A percentile compares a stretch with the other conserved stretches of the same genome.
Conservation (phyloP, 2,329 filamentous ascomycete genomes). For the Xylariaceae sp. region DNA sequence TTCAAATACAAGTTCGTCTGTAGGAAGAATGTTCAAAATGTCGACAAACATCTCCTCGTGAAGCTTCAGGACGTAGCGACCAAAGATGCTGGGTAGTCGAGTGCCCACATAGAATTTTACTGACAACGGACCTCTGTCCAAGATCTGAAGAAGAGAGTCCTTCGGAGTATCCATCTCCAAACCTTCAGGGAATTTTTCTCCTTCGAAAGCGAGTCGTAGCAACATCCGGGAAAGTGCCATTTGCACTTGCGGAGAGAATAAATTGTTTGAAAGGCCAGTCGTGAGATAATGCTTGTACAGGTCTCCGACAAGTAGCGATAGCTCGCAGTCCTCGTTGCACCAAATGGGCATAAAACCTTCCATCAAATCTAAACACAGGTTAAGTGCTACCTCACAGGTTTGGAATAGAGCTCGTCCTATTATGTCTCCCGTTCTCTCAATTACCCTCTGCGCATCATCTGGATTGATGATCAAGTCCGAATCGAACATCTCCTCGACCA, state of each 20-base stretch:
- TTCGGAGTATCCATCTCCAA: constrained; percentile 58
- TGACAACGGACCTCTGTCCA: constrained; percentile 62
- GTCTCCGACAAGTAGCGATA: constrained; percentile 67
- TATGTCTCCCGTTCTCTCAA: constrained; percentile 51
- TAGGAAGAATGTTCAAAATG: constrained; percentile 75
- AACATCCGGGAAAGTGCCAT: constrained; percentile 67
- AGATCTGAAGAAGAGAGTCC: constrained; percentile 71
- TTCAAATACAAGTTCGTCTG: constrained; percentile 67
- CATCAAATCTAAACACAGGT: constrained; percentile 66
- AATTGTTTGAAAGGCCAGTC: constrained; percentile 62
- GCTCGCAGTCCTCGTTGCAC: constrained; percentile 55
- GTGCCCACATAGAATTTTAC: constrained; percentile 76
- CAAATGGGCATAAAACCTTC: constrained; percentile 62
- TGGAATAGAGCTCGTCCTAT: constrained; percentile 60
- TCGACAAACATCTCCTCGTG: constrained; percentile 86
- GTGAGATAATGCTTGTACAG: constrained; percentile 78
- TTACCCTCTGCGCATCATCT: constrained; percentile 45
- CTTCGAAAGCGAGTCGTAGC: constrained; percentile 63
- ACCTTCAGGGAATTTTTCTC: constrained; percentile 64
- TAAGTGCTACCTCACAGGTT: constrained; percentile 71
- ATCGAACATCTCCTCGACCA: constrained; percentile 51
- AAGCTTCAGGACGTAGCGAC: constrained; percentile 73
- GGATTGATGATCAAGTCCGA: constrained; percentile 52
- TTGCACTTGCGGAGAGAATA: constrained; percentile 68
- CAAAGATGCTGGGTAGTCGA: constrained; percentile 71